Evolutionary conservation across 345 rosid genomes (phyloP).

Genomic region (Hibiscus trionum): DNA sequence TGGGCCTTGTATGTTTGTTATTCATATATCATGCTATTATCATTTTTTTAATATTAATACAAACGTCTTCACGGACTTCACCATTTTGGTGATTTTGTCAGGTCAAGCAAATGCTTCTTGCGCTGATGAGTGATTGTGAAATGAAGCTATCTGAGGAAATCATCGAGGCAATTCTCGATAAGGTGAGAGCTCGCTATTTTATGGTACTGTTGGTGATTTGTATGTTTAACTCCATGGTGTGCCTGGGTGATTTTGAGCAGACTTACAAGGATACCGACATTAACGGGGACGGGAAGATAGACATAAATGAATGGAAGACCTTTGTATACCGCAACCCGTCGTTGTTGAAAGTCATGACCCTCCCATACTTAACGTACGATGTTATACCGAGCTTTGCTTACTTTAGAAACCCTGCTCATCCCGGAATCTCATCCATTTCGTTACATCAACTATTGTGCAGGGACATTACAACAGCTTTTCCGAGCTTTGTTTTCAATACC

Average conservation of each 20-base stretch:
- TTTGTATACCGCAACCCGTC: slow-evolving; percentile 85
- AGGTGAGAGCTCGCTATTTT: slow-evolving; percentile 37
- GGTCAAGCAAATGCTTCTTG: slow-evolving; percentile 97
- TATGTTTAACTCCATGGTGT: neutral
- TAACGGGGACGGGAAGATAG: slow-evolving; percentile 84
- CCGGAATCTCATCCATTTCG: neutral
- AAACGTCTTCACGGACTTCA: slow-evolving; percentile 18
- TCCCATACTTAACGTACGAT: slow-evolving; percentile 74
- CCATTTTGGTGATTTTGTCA: slow-evolving; percentile 39
- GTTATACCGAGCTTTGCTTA: neutral
- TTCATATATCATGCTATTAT: neutral
- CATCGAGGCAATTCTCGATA: slow-evolving; percentile 87
- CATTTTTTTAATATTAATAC: neutral
- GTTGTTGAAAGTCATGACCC: slow-evolving; percentile 83
- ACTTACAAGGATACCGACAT: slow-evolving; percentile 89
- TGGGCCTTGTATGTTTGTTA: neutral
- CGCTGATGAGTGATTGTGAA: slow-evolving; percentile 89
- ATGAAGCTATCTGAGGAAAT: slow-evolving; percentile 96
- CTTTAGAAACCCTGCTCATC: neutral
- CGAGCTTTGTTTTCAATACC: slow-evolving; percentile 86
- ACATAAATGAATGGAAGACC: slow-evolving; percentile 70
- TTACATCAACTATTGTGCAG: slow-evolving; percentile 27
- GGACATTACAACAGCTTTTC: slow-evolving; percentile 92
- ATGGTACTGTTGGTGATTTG: neutral
- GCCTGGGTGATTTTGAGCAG: slow-evolving; percentile 28